Conservation (phyloP, 352 stramenopile genomes). For the Phytopythium cucurbitacearum region DNA sequence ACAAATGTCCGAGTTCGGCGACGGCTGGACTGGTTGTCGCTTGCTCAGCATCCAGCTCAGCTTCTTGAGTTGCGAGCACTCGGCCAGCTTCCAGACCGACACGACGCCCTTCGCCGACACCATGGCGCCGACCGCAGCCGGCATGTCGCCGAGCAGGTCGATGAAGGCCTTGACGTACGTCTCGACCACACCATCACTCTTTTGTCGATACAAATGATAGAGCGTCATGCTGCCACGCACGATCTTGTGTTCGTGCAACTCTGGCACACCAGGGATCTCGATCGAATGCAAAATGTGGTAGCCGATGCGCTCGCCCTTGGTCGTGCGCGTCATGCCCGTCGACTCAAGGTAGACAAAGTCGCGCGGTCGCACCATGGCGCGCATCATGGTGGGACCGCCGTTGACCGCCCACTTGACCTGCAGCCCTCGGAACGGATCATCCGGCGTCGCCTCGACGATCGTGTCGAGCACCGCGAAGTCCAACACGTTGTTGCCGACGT, state of each 20-base stretch:
- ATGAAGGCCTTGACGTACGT: slow-evolving; percentile 34
- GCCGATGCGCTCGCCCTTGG: slow-evolving; percentile 39
- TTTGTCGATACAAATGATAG: slow-evolving; percentile 45
- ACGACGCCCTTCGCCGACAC: slow-evolving; percentile 25
- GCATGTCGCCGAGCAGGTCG: slow-evolving; percentile 33
- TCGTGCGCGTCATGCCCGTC: slow-evolving; percentile 30
- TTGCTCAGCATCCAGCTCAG: slow-evolving; percentile 23
- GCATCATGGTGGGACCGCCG: slow-evolving; percentile 32
- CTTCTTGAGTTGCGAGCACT: slow-evolving; percentile 33
- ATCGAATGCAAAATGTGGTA: slow-evolving; percentile 34
- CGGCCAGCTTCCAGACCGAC: slow-evolving; percentile 27
- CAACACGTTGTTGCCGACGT: slow-evolving; percentile 29
- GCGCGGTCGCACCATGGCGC: slow-evolving; percentile 38
- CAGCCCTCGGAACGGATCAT: slow-evolving; percentile 38
- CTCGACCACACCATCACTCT: slow-evolving; percentile 26
- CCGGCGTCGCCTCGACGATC: slow-evolving; percentile 21
- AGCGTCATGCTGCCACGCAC: slow-evolving; percentile 49
- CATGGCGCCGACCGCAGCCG: slow-evolving; percentile 19
- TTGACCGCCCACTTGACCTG: slow-evolving; percentile 56
- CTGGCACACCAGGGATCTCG: slow-evolving; percentile 14
- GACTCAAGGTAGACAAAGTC: slow-evolving; percentile 59
- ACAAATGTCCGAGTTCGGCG: too few relatives aligned
- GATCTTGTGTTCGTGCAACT: slow-evolving; percentile 34
- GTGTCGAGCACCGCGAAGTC: slow-evolving; percentile 42
- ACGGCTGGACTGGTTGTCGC: background rate